phyloP scores from a whole-genome alignment of 257 asterid genomes.

The Paraleonurus japonicus region DNA sequence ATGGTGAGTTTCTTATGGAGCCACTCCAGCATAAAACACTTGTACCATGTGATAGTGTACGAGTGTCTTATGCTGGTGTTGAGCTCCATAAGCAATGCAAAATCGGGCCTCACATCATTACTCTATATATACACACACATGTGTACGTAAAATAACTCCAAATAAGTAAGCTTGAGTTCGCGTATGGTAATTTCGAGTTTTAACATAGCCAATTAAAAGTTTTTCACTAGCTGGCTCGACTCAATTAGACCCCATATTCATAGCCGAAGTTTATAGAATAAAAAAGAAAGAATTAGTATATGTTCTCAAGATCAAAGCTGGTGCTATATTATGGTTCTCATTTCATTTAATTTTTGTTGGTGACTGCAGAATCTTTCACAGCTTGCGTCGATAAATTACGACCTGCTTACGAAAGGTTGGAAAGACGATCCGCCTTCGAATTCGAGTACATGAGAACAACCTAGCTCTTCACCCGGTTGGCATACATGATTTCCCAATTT shows the following conservation, averaged over 20 bases:
- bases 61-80: not conserved
- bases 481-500: constrained; percentile 20
- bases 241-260: too few species aligned
- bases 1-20: not conserved
- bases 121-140: too few species aligned
- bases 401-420: constrained; percentile 82
- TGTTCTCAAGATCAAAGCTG: not conserved
- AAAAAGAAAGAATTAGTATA: not conserved
- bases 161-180: too few species aligned
- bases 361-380: constrained; percentile 83
- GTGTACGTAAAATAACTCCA: too few species aligned
- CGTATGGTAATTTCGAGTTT: too few species aligned
- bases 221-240: too few species aligned
- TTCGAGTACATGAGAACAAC: constrained; percentile 32
- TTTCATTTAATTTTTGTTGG: constrained; percentile 2
- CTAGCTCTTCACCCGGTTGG: not conserved
- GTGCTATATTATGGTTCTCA: constrained; percentile 14
- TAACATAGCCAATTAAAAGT: too few species aligned
- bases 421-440: constrained; percentile 71
- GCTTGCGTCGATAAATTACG: constrained; percentile 94
- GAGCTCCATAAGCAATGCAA: not conserved
- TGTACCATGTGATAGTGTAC: not conserved
- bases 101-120: not conserved
- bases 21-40: not conserved
- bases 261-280: too few species aligned